These are phyloP conservation scores for Talaromyces liani DNA, from an alignment of 495 filamentous ascomycete species.

Conservation along the genomic window DNA sequence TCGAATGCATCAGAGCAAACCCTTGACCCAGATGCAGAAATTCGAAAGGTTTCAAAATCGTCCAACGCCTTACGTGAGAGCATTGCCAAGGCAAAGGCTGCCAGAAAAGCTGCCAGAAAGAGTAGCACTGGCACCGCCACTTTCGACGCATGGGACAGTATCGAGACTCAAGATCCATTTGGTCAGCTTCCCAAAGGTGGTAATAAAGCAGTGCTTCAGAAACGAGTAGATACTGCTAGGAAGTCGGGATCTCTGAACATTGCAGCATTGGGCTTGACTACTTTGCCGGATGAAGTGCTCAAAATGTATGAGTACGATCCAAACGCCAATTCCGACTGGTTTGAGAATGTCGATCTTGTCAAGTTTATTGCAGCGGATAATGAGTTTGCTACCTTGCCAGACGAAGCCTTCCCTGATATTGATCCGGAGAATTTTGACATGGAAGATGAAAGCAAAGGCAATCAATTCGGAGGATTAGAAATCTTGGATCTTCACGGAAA, in stretches of 20 bases:
- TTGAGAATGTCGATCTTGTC: conserved; percentile 87
- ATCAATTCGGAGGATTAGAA: conserved; percentile 79
- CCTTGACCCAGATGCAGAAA: conserved; percentile 22
- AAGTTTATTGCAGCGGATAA: conserved; percentile 89
- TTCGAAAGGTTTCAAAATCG: conserved; percentile 51
- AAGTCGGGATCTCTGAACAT: conserved; percentile 84
- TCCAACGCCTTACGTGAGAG: conserved; percentile 79
- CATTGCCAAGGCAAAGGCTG: conserved; percentile 91
- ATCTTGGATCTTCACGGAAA: conserved; percentile 84
- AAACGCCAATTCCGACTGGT: conserved; percentile 62
- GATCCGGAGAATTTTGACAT: conserved; percentile 46
- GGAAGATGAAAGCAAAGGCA: conserved; percentile 57
- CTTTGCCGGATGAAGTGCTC: conserved; percentile 77
- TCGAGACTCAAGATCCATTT: conserved; percentile 58
- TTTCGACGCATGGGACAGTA: conserved; percentile 29
- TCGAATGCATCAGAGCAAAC: conserved; percentile 16
- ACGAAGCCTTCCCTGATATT: conserved; percentile 69
- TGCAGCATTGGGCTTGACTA: conserved; percentile 69
- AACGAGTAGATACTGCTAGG: conserved; percentile 67
- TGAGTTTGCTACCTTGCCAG: conserved; percentile 66
- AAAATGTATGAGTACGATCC: conserved; percentile 79
- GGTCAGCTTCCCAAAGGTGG: conserved; percentile 54
- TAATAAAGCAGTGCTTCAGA: conserved; percentile 58
- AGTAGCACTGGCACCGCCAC: conserved; percentile 20
- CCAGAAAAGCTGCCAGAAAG: conserved; percentile 53